A percentile compares a stretch with the other conserved stretches of the same genome.
Evolutionary conservation across 1,284 basidiomycete genomes (phyloP).

Genomic region (Jaminaea rosea): DNA sequence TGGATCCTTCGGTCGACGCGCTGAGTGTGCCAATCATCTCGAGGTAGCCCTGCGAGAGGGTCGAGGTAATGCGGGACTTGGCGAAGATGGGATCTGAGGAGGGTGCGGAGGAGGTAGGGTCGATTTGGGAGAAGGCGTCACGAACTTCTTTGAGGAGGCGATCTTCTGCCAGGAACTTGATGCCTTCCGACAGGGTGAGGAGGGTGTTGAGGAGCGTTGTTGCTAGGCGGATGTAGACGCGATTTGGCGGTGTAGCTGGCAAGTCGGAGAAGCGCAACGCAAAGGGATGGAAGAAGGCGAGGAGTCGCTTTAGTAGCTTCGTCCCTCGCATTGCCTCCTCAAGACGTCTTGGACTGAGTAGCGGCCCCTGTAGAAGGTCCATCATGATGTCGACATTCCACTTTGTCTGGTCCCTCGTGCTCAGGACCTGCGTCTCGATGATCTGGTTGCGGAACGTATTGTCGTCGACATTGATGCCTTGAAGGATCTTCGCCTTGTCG

Average conservation of each 20-base stretch:
- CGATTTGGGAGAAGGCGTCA: slow-evolving; percentile 80
- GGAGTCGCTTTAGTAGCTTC: slow-evolving; percentile 73
- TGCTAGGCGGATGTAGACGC: slow-evolving; percentile 28
- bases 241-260: slow-evolving; percentile 56
- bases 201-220: slow-evolving; percentile 74
- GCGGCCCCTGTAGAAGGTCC: slow-evolving; percentile 82
- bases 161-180: slow-evolving; percentile 76
- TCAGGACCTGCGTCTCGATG: slow-evolving; percentile 58
- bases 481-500: slow-evolving; percentile 76
- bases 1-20: slow-evolving; percentile 75
- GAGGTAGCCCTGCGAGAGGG: slow-evolving; percentile 82
- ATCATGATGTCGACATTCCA: slow-evolving; percentile 86
- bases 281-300: slow-evolving; percentile 88
- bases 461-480: slow-evolving; percentile 62
- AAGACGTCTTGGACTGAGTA: slow-evolving; percentile 81
- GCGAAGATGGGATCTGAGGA: slow-evolving; percentile 60
- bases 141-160: slow-evolving; percentile 75
- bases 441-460: slow-evolving; percentile 41
- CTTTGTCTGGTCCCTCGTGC: slow-evolving; percentile 77
- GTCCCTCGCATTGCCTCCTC: slow-evolving; percentile 89
- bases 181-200: slow-evolving; percentile 71
- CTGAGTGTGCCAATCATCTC: slow-evolving; percentile 90
- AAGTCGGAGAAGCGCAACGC: slow-evolving; percentile 71
- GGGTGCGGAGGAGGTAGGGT: slow-evolving; percentile 58
- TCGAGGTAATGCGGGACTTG: slow-evolving; percentile 68